Percentiles rank a stretch among this genome's conserved stretches.
phyloP scores from a whole-genome alignment of 768 basidiomycete species.

The Pholiota microspora region DNA sequence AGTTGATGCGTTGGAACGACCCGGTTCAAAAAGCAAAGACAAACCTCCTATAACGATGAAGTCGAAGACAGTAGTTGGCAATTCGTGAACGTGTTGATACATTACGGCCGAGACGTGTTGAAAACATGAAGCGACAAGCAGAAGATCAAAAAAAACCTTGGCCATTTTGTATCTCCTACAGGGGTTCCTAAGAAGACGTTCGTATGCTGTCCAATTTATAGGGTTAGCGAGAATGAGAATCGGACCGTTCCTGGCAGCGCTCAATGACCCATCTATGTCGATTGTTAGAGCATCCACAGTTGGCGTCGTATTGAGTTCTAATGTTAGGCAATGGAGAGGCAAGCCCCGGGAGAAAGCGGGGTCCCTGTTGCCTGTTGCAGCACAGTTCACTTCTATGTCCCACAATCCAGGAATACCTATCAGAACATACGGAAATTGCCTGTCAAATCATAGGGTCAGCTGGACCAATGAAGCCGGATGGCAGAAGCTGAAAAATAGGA shows the following conservation, averaged over 20 bases:
- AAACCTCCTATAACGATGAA: conserved; percentile 26
- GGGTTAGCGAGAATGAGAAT: not conserved
- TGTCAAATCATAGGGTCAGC: not conserved
- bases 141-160: not conserved
- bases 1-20: not conserved
- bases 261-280: not conserved
- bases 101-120: not conserved
- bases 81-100: not conserved
- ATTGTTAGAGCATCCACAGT: not conserved
- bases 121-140: not conserved
- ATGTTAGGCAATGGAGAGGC: not conserved
- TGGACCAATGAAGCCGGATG: too few species aligned
- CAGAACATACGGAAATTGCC: not conserved
- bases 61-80: conserved; percentile 10
- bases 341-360: not conserved
- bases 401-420: too few species aligned
- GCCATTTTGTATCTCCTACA: too few species aligned
- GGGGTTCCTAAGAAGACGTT: too few species aligned
- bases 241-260: not conserved
- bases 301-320: not conserved
- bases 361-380: not conserved
- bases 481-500: too few species aligned
- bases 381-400: too few species aligned
- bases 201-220: not conserved
- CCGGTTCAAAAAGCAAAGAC: not conserved